phyloP scores from a whole-genome alignment of 2,329 filamentous ascomycete genomes.

The Beauveria sp. region DNA sequence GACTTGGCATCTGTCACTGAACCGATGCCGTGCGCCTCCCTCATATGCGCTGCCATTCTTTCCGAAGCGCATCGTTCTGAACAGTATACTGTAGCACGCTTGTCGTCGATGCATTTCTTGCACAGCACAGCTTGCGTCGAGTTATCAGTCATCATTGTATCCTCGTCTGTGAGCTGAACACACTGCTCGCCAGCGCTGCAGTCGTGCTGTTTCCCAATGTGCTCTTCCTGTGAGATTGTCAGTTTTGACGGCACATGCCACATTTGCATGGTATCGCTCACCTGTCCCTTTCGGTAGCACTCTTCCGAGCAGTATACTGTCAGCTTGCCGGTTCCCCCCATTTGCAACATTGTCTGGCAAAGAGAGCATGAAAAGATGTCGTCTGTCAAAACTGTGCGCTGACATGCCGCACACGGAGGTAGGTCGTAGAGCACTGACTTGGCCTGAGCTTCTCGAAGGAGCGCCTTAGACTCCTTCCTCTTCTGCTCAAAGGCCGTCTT shows the following conservation, averaged over 20 bases:
- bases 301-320: slow-evolving; percentile 38
- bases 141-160: slow-evolving; percentile 31
- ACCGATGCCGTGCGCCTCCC: slow-evolving; percentile 22
- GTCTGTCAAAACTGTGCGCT: slow-evolving; percentile 24
- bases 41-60: slow-evolving; percentile 34
- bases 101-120: slow-evolving; percentile 32
- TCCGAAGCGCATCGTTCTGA: slow-evolving; percentile 32
- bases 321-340: slow-evolving; percentile 27
- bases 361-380: slow-evolving; percentile 35
- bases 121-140: slow-evolving; percentile 28
- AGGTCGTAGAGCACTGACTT: slow-evolving; percentile 28
- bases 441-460: slow-evolving; percentile 22
- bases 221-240: slow-evolving; percentile 25
- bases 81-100: slow-evolving; percentile 33
- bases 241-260: background rate
- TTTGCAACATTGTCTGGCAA: slow-evolving; percentile 35
- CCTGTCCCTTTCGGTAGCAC: slow-evolving; percentile 33
- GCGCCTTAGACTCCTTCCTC: slow-evolving; percentile 30
- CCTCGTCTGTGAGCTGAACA: slow-evolving; percentile 30
- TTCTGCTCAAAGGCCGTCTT: slow-evolving; percentile 41
- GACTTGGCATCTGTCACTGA: slow-evolving; percentile 9
- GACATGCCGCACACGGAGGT: slow-evolving; percentile 34
- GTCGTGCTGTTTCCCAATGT: slow-evolving; percentile 30
- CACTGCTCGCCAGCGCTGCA: slow-evolving; percentile 35
- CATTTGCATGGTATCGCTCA: slow-evolving; percentile 22